A percentile compares a stretch with the other conserved stretches of the same genome.
These are phyloP conservation scores for Cryptococcus sp. DNA, from an alignment of 1,284 basidiomycete species.

Conservation along the genomic window DNA sequence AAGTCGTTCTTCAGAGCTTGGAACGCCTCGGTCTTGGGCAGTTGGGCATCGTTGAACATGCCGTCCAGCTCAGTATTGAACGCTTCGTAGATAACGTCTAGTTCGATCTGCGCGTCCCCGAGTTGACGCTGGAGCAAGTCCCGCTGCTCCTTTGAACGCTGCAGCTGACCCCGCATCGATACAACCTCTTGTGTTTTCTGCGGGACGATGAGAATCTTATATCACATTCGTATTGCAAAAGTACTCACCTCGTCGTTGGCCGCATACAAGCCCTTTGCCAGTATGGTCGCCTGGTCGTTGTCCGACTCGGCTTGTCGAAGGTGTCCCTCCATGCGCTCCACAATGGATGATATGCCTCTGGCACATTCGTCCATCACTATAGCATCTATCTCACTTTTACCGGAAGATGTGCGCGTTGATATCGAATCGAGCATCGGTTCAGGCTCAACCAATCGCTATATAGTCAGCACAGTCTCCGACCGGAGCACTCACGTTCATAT, in stretches of 20 bases:
- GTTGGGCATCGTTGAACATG: slow-evolving; percentile 77
- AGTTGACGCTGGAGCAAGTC: slow-evolving; percentile 74
- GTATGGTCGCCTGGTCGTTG: slow-evolving; percentile 19
- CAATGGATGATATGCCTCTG: slow-evolving; percentile 25
- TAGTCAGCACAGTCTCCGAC: slow-evolving; percentile 3
- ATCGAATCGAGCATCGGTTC: slow-evolving; percentile 18
- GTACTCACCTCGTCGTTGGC: slow-evolving; percentile 24
- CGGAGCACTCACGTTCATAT: slow-evolving; percentile 49
- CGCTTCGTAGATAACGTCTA: slow-evolving; percentile 87
- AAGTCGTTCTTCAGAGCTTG: slow-evolving; percentile 70
- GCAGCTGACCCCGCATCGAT: slow-evolving; percentile 64
- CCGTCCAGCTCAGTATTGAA: slow-evolving; percentile 89
- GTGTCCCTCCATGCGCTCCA: slow-evolving; percentile 39
- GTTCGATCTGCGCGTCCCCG: slow-evolving; percentile 74
- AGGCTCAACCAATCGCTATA: slow-evolving; percentile 32
- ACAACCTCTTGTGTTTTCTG: slow-evolving; percentile 65
- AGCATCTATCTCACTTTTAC: slow-evolving; percentile 31
- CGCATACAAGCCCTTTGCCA: slow-evolving; percentile 12
- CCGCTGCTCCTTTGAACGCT: slow-evolving; percentile 68
- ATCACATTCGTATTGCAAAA: not conserved
- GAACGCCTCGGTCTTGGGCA: slow-evolving; percentile 78
- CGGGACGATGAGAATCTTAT: not conserved
- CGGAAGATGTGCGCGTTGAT: slow-evolving; percentile 19
- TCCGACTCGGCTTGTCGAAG: slow-evolving; percentile 32
- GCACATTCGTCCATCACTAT: slow-evolving; percentile 34